Evolutionary conservation across 2,329 filamentous ascomycete species (phyloP).

Genomic region (Helminthosporium solani): DNA sequence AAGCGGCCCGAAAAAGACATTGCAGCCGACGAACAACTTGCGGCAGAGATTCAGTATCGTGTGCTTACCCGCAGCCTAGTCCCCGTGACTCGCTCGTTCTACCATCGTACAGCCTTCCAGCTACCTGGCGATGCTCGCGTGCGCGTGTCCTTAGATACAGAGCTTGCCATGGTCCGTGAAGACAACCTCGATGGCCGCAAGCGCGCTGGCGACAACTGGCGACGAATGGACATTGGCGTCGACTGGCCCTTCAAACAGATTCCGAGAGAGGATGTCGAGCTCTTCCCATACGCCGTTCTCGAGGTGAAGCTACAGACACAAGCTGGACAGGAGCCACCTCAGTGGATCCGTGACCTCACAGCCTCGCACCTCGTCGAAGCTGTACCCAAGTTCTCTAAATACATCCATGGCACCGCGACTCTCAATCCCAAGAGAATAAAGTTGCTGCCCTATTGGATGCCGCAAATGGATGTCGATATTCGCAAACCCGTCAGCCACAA

Average conservation of each 20-base stretch:
- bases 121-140: slow-evolving; percentile 93
- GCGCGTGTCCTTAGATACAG: slow-evolving; percentile 93
- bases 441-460: slow-evolving; percentile 93
- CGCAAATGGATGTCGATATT: slow-evolving; percentile 97
- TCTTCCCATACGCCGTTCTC: slow-evolving; percentile 93
- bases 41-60: slow-evolving; percentile 90
- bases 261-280: slow-evolving; percentile 77
- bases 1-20: slow-evolving; percentile 94
- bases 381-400: slow-evolving; percentile 99
- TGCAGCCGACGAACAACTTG: slow-evolving; percentile 83
- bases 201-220: slow-evolving; percentile 86
- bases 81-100: slow-evolving; percentile 93
- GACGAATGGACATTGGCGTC: slow-evolving; percentile 94
- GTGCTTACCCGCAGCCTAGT: slow-evolving; percentile 82
- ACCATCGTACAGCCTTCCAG: slow-evolving; percentile 97
- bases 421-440: slow-evolving; percentile 86
- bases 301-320: slow-evolving; percentile 98
- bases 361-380: slow-evolving; percentile 94
- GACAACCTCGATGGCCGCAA: slow-evolving; percentile 83
- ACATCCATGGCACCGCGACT: slow-evolving; percentile 90
- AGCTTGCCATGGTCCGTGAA: slow-evolving; percentile 91
- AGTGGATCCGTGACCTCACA: slow-evolving; percentile 94
- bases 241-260: slow-evolving; percentile 93
- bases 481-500: slow-evolving; percentile 85
- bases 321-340: slow-evolving; percentile 87